Base-by-base conservation (phyloP, 306 rosid species). In the Vigna angularis region DNA sequence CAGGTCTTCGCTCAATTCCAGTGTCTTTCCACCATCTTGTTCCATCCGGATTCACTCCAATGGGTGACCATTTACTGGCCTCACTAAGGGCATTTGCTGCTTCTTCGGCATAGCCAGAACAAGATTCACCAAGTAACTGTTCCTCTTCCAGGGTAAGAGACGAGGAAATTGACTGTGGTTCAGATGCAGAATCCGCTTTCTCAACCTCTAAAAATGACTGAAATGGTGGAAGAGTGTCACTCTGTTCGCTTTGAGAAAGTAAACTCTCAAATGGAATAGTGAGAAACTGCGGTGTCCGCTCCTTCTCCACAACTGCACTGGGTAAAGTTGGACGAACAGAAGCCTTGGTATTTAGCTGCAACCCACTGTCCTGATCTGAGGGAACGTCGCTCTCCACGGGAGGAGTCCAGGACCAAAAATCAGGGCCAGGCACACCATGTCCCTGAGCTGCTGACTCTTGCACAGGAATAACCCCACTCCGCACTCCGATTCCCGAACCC, bases 391-490 rank as follows among this genome's bases (percentile, higher is more conserved):
- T 57, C 52, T 81, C 86, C 9, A 40, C 5, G 50, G 97, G 94
- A n/a, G 99, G 99, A 49, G 87, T 77, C 99, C 99, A 96, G 32
- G 96, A 88, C 98, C 99, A 96, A 81, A 96, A 93, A 80, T 93
- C 97, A 18, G 98, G 99, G 75, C 99, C 99, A 3, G 98, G 98
- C 22, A 87, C 78, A 66, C 79, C 88, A 65, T 61, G 77, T 84
- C 64, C 81, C 83, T 82, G 86, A 78, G 71, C 71, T 13, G 78
- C 89, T 8, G 90, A 81, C 16, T 45, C 83, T 38, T 86, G 69
- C 52, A 83, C 74, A 48, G 63, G 13, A 15, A 65, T 70, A 82
- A 69, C 82, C 68, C 79, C 85, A 53, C 62, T 79, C 67, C 45
- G 79, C 24, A 34, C 63, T 83, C 89, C 97, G 10, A 24, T 65